Base-by-base conservation (phyloP, 495 filamentous ascomycete species). In the Paragyromitra xinjiangensis region DNA sequence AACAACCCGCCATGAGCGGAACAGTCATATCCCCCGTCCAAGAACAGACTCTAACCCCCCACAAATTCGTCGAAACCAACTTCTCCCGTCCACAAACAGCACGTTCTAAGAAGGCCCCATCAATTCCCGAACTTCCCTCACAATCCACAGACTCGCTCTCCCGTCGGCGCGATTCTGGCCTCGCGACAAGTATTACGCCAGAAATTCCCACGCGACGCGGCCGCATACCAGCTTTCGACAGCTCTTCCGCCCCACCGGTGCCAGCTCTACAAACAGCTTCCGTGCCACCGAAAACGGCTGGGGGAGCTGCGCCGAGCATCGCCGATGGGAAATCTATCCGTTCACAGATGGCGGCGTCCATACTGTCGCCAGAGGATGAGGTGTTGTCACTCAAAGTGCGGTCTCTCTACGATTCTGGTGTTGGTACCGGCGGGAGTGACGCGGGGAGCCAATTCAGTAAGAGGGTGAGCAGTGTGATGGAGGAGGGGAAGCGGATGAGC, bases 391-490 rank as follows among this genome's bases (percentile, higher is more conserved):
- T 80, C 45, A 80, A 80, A 51, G 81, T 82, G 11, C 81, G 81
- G 37, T 81, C 78, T 8, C 69, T 82, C 44, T 82, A 82, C 59
- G 81, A 82, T 61, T 82, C 81, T 56, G 81, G 78, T 7, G 51
- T 81, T 6, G 80, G 80, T 6, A 50, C 61, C 4, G 51, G 69
- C 2, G 69, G 61, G 24, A 82, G 81, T 26, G 81, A 82, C n/a
- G 63, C 67, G 6, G 78, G 59, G 56, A 82, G 81, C 26, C 81
- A 80, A 50, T 82, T 82, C 44, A 81, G 73, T 26, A 80, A 82
- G 61, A 62, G 81, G 39, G 74, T 77, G 16, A 78, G 78, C 12
- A 82, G 81, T 22, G 66, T 80, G 9, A 63, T 80, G 44, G 81
- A 82, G 51, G 81, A 82, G 16, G 72, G 78, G 8, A 81, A 78